These are phyloP conservation scores for Spongiforma sp. DNA, from an alignment of 1,284 basidiomycete species.

Conservation along the genomic window DNA sequence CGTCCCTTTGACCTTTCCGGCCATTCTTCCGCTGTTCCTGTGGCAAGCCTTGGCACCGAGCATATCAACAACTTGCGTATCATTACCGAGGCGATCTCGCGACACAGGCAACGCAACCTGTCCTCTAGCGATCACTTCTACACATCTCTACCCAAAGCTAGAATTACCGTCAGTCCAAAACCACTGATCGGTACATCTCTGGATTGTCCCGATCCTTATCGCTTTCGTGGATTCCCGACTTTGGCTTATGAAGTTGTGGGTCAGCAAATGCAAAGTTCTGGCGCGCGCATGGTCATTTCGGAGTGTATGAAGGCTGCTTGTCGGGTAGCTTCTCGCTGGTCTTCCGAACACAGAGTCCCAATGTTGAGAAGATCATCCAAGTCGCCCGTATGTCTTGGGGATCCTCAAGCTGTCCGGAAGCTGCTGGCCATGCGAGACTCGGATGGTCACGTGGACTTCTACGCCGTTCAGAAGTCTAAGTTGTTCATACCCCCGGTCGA, in stretches of 20 bases:
- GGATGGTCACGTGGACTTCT: conserved; percentile 48
- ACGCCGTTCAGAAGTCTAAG: conserved; percentile 39
- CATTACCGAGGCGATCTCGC: conserved; percentile 22
- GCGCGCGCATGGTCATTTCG: conserved; percentile 65
- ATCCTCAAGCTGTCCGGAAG: conserved; percentile 39
- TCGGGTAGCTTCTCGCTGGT: conserved; percentile 78
- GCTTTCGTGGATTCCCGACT: conserved; percentile 64
- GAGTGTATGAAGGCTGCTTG: conserved; percentile 90
- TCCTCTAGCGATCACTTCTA: conserved; percentile 30
- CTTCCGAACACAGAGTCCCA: conserved; percentile 64
- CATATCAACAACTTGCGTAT: conserved; percentile 43
- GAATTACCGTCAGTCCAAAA: conserved; percentile 31
- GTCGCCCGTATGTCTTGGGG: conserved; percentile 42
- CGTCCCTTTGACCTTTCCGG: conserved; percentile 51
- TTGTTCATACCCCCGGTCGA: conserved; percentile 43
- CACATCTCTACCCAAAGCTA: conserved; percentile 30
- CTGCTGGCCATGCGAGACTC: conserved; percentile 48
- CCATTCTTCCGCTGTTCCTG: conserved; percentile 3
- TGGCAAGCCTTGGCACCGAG: conserved; percentile 33
- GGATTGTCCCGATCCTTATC: conserved; percentile 41
- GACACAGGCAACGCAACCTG: conserved; percentile 31
- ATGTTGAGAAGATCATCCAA: conserved; percentile 65
- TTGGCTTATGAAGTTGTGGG: conserved; percentile 51
- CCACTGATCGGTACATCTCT: conserved; percentile 34
- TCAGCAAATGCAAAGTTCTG: conserved; percentile 36